Evolutionary conservation across 345 rosid species (phyloP), one percentile per base, ranked within the genome.

Genomic region (Tarenaya hassleriana): DNA sequence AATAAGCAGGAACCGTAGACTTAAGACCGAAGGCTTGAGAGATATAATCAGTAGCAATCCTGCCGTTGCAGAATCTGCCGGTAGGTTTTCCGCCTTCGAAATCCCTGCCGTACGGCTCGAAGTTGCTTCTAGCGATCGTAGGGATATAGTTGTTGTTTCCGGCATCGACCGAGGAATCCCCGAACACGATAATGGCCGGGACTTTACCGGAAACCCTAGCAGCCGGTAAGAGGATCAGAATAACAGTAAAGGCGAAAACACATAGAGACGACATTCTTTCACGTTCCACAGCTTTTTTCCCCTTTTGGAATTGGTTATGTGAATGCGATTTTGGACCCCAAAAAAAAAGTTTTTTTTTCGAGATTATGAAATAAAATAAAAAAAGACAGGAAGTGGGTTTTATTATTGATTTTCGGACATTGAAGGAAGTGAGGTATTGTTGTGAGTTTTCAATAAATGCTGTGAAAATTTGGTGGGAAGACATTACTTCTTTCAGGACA

Each of bases 51-150:
- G 82, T 64, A 0, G 86, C 70, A 37, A 79, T 72, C 32, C 57
- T 58, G 12, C 86, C 86, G n/a, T 79, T 76, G 48, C 67, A 74
- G 60, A 79, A 79, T 54, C 86, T 50, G 1, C 86, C 86, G 0
- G 86, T 79, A 1, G 82, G 71, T 8, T 12, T 52, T n/a, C 82
- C 71, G 1, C 76, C 82, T 8, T 29, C 27, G 39, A 79, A 76
- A 47, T 79, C 85, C 5, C 85, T 75, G 4, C 85, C 85, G 35
- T 79, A 79, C 0, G 85, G 85, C 71, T 67, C 67, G 44, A 79
- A 79, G 66, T 79, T 79, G 70, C 85, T 79, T 62, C 73, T 69
- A 0, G 73, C 69, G n/a, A 79, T n/a, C 18, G 85, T 79, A 6
- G 82, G 72, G 16, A 79, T 79, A 2, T 38, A 59, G 33, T 79